Conservation (phyloP, 2,329 filamentous ascomycete species). For the Colletotrichum tamarilloi region DNA sequence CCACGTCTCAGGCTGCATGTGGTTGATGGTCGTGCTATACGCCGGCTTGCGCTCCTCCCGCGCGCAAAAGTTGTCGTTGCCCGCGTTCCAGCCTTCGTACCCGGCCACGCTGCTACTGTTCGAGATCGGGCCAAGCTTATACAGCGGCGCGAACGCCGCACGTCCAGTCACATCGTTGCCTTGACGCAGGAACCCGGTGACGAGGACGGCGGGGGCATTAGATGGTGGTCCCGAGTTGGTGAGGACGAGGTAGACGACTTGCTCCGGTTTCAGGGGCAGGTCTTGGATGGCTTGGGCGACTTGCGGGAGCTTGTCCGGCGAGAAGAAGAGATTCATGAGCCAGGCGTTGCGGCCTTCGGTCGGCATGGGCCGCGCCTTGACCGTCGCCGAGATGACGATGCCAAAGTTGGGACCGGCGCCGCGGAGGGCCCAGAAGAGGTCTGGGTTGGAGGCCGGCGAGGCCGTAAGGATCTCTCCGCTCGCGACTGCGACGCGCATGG, state of each 20-base stretch:
- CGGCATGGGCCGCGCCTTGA: constrained; percentile 51
- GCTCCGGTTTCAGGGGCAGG: constrained; percentile 46
- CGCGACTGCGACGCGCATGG: constrained; percentile 43
- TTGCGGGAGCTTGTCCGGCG: constrained; percentile 41
- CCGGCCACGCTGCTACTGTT: constrained; percentile 43
- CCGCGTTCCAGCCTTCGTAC: constrained; percentile 53
- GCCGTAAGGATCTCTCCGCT: constrained; percentile 40
- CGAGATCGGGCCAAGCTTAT: constrained; percentile 44
- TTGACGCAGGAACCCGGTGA: constrained; percentile 43
- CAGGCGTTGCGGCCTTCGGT: constrained; percentile 40
- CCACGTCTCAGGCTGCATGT: constrained; percentile 50
- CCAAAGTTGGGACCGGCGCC: constrained; percentile 64
- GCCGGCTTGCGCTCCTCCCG: constrained; percentile 52
- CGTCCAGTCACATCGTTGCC: constrained; percentile 45
- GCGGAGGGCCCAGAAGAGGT: constrained; percentile 60
- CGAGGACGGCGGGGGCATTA: constrained; percentile 42
- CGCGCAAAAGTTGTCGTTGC: constrained; percentile 48
- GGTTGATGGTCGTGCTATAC: constrained; percentile 46
- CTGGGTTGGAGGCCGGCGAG: constrained; percentile 41
- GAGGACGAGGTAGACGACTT: constrained; percentile 49
- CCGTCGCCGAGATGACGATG: constrained; percentile 57
- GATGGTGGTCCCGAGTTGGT: constrained; percentile 35
- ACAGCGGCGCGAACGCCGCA: constrained; percentile 48
- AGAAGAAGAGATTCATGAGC: constrained; percentile 40
- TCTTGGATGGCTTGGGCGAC: constrained; percentile 50